Conservation (phyloP, 768 basidiomycete genomes). For the Lactarius tabidus region DNA sequence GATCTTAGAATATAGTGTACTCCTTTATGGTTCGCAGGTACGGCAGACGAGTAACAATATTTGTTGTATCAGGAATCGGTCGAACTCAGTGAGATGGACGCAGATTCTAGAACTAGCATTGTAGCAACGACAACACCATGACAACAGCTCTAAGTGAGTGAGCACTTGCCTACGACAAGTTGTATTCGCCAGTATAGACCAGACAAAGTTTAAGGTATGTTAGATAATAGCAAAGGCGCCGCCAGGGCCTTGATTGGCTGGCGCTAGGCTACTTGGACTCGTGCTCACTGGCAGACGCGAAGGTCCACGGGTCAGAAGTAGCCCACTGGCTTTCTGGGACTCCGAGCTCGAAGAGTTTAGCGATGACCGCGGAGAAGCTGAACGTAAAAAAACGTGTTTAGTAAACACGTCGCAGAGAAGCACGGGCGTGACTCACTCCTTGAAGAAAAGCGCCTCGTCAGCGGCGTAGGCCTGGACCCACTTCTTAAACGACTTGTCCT, state of each 20-base stretch:
- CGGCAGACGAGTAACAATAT: neutral
- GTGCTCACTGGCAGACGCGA: conserved; percentile 51
- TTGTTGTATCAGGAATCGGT: neutral
- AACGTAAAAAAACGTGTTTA: neutral
- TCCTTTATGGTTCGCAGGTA: neutral
- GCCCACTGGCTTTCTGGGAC: conserved; percentile 80
- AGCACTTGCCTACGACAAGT: neutral
- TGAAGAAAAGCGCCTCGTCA: conserved; percentile 84
- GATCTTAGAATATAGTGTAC: neutral
- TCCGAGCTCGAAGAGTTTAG: conserved; percentile 87
- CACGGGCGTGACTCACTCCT: conserved; percentile 59
- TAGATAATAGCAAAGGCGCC: neutral
- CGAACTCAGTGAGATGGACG: neutral
- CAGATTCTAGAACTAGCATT: neutral
- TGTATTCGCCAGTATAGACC: neutral
- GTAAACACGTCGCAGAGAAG: conserved; percentile 1
- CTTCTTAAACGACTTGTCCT: conserved; percentile 93
- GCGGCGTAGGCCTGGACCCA: conserved; percentile 83
- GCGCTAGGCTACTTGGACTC: conserved; percentile 19
- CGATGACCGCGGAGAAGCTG: conserved; percentile 79
- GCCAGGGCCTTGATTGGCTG: neutral
- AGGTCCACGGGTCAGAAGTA: conserved; percentile 65
- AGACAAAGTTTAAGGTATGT: neutral
- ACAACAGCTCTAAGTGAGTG: neutral
- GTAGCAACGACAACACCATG: neutral